phyloP scores from a whole-genome alignment of 129 eudicot genomes.

The Flaveria ramosissima region DNA sequence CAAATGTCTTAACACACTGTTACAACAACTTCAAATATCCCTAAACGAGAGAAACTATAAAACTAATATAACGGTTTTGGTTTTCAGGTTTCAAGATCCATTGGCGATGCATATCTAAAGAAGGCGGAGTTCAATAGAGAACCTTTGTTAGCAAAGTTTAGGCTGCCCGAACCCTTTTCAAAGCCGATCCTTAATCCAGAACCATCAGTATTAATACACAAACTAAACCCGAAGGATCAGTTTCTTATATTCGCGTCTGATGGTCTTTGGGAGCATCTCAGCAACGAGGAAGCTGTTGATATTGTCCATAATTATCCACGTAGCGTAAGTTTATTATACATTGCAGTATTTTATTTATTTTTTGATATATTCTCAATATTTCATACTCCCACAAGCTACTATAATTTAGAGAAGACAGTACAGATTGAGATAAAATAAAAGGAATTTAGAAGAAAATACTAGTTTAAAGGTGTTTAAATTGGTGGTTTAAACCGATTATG shows the following conservation, averaged over 20 bases:
- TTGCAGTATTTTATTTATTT: neutral
- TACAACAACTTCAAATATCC: neutral
- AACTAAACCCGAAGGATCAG: constrained; percentile 69
- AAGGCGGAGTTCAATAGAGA: constrained; percentile 80
- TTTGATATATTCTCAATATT: neutral
- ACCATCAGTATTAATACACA: constrained; percentile 70
- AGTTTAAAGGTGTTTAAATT: neutral
- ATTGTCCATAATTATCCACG: constrained; percentile 69
- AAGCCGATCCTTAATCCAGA: constrained; percentile 77
- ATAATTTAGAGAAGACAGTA: neutral
- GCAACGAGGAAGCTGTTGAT: constrained; percentile 89
- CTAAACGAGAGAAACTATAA: neutral
- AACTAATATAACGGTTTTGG: neutral
- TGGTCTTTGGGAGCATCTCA: constrained; percentile 97
- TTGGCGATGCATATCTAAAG: constrained; percentile 90
- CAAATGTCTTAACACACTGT: neutral
- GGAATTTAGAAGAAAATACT: neutral
- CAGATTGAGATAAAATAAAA: neutral
- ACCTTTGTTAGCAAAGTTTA: constrained; percentile 74
- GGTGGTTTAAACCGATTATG: neutral
- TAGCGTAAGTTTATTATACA: constrained; percentile 49
- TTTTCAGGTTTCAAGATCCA: constrained; percentile 81
- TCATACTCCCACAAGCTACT: neutral
- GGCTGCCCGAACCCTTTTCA: constrained; percentile 58
- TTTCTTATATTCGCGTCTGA: constrained; percentile 93